These are phyloP conservation scores for Tagetes erecta DNA, from an alignment of 129 eudicot genomes.

Conservation along the genomic window DNA sequence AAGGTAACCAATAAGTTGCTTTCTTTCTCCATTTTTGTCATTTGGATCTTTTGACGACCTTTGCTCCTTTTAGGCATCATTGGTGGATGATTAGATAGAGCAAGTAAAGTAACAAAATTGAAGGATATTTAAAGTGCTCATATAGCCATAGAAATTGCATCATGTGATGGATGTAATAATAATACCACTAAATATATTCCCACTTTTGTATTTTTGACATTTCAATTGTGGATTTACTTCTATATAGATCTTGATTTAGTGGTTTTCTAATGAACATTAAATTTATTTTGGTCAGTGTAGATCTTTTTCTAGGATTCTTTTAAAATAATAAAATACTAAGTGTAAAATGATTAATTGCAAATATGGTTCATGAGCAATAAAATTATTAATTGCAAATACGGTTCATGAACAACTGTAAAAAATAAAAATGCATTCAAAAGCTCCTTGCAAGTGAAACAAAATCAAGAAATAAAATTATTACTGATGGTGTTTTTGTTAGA, in stretches of 20 bases:
- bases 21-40: slow-evolving; percentile 50
- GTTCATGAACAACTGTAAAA: too few relatives aligned
- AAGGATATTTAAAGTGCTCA: slow-evolving; percentile 28
- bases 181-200: slow-evolving; percentile 23
- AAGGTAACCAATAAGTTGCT: slow-evolving; percentile 56
- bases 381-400: too few relatives aligned
- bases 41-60: slow-evolving; percentile 57
- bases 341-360: too few relatives aligned
- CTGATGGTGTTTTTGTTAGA: too few relatives aligned
- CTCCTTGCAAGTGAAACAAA: too few relatives aligned
- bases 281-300: neutral
- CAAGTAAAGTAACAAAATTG: neutral
- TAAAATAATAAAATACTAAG: too few relatives aligned
- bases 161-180: slow-evolving; percentile 12
- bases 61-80: slow-evolving; percentile 37
- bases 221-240: slow-evolving; percentile 25
- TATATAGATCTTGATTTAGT: neutral
- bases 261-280: neutral
- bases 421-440: too few relatives aligned
- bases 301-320: too few relatives aligned
- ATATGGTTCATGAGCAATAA: too few relatives aligned
- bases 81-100: neutral
- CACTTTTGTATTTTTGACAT: slow-evolving; percentile 19
- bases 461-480: too few relatives aligned
- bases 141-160: neutral